These are phyloP conservation scores for Starmerella ratchasimensis DNA, from an alignment of 805 yeast genomes.

Conservation along the genomic window DNA sequence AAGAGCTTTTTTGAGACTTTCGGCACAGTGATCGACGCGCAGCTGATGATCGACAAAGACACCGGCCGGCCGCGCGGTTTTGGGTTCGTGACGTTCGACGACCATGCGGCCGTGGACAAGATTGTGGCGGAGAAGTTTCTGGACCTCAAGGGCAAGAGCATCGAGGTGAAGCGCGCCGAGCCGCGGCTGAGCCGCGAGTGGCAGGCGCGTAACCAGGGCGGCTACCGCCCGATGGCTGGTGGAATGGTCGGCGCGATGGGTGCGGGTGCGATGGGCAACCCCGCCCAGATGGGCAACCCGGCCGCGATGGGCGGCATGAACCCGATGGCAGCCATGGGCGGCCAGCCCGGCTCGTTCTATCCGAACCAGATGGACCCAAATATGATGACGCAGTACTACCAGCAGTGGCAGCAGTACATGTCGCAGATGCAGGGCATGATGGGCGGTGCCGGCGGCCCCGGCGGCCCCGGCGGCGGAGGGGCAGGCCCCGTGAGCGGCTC, in stretches of 20 bases:
- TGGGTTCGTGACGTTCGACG: conserved; percentile 90
- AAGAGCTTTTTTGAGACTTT: conserved; percentile 72
- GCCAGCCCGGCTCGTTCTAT: conserved; percentile 8
- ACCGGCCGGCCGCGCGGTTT: conserved; percentile 95
- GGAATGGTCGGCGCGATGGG: conserved; percentile 5
- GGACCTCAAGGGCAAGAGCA: conserved; percentile 62
- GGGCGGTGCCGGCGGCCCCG: conserved; percentile 19
- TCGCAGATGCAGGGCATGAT: conserved; percentile 28
- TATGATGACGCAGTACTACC: conserved; percentile 33
- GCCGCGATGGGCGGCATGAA: neutral
- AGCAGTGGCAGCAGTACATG: conserved; percentile 31
- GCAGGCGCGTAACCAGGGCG: conserved; percentile 17
- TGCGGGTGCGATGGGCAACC: conserved; percentile 1
- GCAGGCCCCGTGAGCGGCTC: neutral
- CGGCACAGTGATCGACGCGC: conserved; percentile 89
- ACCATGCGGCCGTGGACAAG: conserved; percentile 84
- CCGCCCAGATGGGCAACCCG: conserved; percentile 1
- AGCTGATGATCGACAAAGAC: conserved; percentile 92
- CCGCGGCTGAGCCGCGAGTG: conserved; percentile 25
- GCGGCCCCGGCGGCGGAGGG: conserved; percentile 2
- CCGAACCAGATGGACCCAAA: conserved; percentile 30
- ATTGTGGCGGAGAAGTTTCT: conserved; percentile 72
- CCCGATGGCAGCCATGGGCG: conserved; percentile 4
- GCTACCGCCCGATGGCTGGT: conserved; percentile 8
- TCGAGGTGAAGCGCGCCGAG: conserved; percentile 35